Evolutionary conservation across 148 eudicot species (phyloP).

Genomic region (Vaccinium darrowii): DNA sequence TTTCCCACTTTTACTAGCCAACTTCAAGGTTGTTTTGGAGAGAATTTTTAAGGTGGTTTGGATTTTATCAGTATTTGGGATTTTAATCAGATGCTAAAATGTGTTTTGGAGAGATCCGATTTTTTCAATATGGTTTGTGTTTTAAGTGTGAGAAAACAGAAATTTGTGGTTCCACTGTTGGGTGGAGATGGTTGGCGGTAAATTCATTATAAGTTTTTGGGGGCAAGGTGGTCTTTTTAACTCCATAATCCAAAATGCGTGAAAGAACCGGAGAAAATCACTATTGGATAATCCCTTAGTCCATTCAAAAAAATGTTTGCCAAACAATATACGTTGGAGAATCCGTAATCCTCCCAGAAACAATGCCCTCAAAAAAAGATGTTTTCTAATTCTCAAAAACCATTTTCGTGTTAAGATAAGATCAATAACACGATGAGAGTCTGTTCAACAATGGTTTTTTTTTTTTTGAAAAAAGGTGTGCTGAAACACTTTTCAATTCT

Average conservation of each 20-base stretch:
- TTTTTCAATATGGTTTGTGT: not conserved
- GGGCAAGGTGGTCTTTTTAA: too few relatives aligned
- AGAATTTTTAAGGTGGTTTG: not conserved
- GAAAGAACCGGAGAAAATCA: not conserved
- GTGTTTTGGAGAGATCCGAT: not conserved
- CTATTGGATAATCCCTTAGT: not conserved
- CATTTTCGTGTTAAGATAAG: not conserved
- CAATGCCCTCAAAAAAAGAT: not conserved
- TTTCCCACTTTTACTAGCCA: not conserved
- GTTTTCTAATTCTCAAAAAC: not conserved
- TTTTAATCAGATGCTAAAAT: not conserved
- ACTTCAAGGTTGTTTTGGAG: not conserved
- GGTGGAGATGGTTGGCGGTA: not conserved
- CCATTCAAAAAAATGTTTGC: not conserved
- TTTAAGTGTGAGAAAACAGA: not conserved
- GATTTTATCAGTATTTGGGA: not conserved
- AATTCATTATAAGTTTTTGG: not conserved
- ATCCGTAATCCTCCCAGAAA: not conserved
- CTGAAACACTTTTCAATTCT: too few relatives aligned
- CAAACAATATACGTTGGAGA: not conserved
- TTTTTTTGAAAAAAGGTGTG: too few relatives aligned
- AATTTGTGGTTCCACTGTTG: not conserved
- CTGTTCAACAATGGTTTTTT: not conserved
- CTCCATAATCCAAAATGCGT: too few relatives aligned
- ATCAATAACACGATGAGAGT: not conserved